Conservation (phyloP, 1,139 yeast species). For the Protomyces pachydermus region DNA sequence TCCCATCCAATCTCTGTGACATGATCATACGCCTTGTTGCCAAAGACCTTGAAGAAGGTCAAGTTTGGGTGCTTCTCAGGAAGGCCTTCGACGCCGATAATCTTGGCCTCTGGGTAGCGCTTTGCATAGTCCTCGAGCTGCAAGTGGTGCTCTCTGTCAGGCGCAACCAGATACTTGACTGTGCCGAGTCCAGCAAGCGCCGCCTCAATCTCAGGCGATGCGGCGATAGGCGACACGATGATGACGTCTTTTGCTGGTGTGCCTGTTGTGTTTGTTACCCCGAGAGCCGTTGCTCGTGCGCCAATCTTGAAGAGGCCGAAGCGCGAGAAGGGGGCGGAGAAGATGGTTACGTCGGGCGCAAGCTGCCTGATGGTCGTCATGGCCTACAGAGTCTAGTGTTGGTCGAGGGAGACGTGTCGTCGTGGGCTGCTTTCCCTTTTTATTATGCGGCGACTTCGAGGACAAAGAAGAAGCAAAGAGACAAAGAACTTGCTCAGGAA, state of each 20-base stretch:
- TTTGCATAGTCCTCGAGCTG: slow-evolving; percentile 48
- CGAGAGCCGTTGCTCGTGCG: slow-evolving; percentile 53
- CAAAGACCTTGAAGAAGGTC: slow-evolving; percentile 19
- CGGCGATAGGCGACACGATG: slow-evolving; percentile 60
- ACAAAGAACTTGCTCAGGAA: not conserved
- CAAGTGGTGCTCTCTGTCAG: slow-evolving; percentile 39
- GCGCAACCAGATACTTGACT: slow-evolving; percentile 39
- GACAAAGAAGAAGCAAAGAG: not conserved
- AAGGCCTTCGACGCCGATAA: slow-evolving; percentile 49
- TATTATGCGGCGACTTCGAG: not conserved
- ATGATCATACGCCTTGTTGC: slow-evolving; percentile 18
- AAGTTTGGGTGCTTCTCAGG: slow-evolving; percentile 31
- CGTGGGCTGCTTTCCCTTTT: not conserved
- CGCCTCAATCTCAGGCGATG: slow-evolving; percentile 4
- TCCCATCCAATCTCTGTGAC: slow-evolving; percentile 10
- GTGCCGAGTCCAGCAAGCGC: slow-evolving; percentile 24
- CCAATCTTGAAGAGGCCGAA: slow-evolving; percentile 50
- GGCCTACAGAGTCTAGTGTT: not conserved
- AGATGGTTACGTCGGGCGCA: slow-evolving; percentile 28
- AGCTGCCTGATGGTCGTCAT: slow-evolving; percentile 20
- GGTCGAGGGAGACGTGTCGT: not conserved
- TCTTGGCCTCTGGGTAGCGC: slow-evolving; percentile 47
- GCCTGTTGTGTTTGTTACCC: slow-evolving; percentile 38
- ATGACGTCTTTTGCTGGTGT: slow-evolving; percentile 34
- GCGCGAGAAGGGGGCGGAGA: slow-evolving; percentile 37